Evolutionary conservation across 2,329 filamentous ascomycete species (phyloP), one percentile per base, ranked within the genome.

Genomic region (Pseudopithomyces maydicus): DNA sequence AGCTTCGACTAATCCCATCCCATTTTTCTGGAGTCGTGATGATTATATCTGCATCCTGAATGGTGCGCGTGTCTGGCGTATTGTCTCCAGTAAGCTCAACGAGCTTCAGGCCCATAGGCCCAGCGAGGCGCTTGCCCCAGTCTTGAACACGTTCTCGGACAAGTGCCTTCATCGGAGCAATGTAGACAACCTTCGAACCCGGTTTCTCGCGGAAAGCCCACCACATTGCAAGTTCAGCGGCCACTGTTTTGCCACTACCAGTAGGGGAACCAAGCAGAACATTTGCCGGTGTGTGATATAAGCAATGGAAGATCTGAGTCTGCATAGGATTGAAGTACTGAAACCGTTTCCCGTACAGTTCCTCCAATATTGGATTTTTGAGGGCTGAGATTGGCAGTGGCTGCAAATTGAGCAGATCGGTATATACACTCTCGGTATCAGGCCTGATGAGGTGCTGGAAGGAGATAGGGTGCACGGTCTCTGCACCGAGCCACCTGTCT

Each of bases 271-370:
- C 95, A 8, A 99, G 84, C 2, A 99, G 84, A 4, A 99, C 93
- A 71, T 99, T 99, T 44, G 91, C 89, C 7, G 90, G 78, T 0
- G 95, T 97, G 73, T 98, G 90, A 65, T 99, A 99, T 33, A 99
- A 84, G 14, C 92, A 94, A 70, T 99, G 95, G 78, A 99, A 99
- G 50, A 99, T 92, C 71, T 99, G 95, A 0, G 95, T 98, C 76
- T 99, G 95, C 96, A 99, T 98, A 0, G 95, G 95, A 72, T 99
- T 99, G 83, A 99, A 99, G 77, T 89, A 99, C 63, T 95, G 89
- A 76, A 99, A 99, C 32, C 92, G 86, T 72, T 94, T 82, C 0
- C 84, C 88, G 69, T 99, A 99, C 1, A 99, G 85, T 58, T 95
- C 91, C 73, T 99, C 94, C 0, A 99, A 78, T 0, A 88, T 82